phyloP scores from a whole-genome alignment of 2,329 filamentous ascomycete species.

The Daldinia eschscholtzii region DNA sequence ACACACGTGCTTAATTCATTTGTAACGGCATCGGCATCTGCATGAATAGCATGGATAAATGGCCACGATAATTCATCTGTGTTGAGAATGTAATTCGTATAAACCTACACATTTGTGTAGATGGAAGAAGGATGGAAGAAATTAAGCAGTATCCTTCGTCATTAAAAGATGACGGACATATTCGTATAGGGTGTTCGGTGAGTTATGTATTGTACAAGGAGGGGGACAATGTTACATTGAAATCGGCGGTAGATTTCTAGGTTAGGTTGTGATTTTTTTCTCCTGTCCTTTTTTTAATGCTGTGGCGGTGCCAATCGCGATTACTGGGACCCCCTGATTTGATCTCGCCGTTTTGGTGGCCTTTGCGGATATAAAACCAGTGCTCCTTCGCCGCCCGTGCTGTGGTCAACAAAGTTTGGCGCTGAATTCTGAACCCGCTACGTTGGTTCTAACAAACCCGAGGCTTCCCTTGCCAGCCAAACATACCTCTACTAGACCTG shows the following conservation, averaged over 20 bases:
- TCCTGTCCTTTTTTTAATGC: slow-evolving; percentile 17
- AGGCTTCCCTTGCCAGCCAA: slow-evolving; percentile 10
- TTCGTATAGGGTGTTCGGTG: slow-evolving; percentile 27
- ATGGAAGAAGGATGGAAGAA: slow-evolving; percentile 19
- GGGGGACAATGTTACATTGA: slow-evolving; percentile 12
- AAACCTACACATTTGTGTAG: slow-evolving; percentile 8
- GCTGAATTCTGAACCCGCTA: slow-evolving; percentile 40
- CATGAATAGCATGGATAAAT: not conserved
- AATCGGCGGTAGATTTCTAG: slow-evolving; percentile 14
- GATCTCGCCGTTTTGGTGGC: slow-evolving; percentile 43
- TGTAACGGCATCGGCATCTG: slow-evolving; percentile 26
- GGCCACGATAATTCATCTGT: not conserved
- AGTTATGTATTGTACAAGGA: slow-evolving; percentile 12
- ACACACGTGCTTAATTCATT: slow-evolving; percentile 38
- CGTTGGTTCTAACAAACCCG: slow-evolving; percentile 31
- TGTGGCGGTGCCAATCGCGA: slow-evolving; percentile 44
- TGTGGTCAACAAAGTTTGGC: slow-evolving; percentile 40
- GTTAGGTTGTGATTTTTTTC: slow-evolving; percentile 11
- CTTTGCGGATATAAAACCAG: slow-evolving; percentile 50
- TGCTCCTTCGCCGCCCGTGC: slow-evolving; percentile 48
- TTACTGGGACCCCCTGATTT: slow-evolving; percentile 46
- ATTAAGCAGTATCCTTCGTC: slow-evolving; percentile 12
- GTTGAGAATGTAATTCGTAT: slow-evolving; percentile 6
- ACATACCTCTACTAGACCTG: not conserved
- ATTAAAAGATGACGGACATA: slow-evolving; percentile 10